phyloP scores from a whole-genome alignment of 2,329 filamentous ascomycete species.

The Trichoderma koningiopsis region DNA sequence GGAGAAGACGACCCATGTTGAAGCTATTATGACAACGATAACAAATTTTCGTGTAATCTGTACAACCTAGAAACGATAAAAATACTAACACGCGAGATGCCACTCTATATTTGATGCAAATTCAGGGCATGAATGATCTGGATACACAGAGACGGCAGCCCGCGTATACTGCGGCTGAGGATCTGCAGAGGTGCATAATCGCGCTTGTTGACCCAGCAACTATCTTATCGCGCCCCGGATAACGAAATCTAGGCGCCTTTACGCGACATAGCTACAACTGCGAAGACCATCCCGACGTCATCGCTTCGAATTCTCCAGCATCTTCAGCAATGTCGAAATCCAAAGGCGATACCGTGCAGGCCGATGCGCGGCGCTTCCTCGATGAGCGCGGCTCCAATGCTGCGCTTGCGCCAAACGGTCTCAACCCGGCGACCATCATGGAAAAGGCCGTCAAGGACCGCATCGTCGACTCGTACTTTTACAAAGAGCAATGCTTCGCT shows the following conservation, averaged over 20 bases:
- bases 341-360: conserved; percentile 62
- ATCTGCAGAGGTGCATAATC: not conserved
- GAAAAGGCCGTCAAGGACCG: conserved; percentile 95
- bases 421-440: conserved; percentile 94
- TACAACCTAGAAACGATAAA: not conserved
- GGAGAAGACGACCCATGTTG: conserved; percentile 52
- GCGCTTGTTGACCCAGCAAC: conserved; percentile 47
- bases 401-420: conserved; percentile 76
- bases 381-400: conserved; percentile 86
- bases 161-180: not conserved
- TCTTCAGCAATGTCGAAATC: conserved; percentile 39
- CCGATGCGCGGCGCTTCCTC: conserved; percentile 79
- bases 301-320: conserved; percentile 27
- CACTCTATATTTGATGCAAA: not conserved
- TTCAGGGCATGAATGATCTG: not conserved
- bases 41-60: not conserved
- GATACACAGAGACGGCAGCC: conserved; percentile 17
- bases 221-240: conserved; percentile 42
- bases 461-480: conserved; percentile 94
- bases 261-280: conserved; percentile 28
- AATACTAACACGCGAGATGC: not conserved
- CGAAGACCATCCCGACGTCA: not conserved
- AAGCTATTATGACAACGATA: not conserved
- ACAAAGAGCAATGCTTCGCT: conserved; percentile 98
- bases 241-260: conserved; percentile 18